Base-by-base conservation (phyloP, 352 stramenopile species). In the Pythium diclinum region DNA sequence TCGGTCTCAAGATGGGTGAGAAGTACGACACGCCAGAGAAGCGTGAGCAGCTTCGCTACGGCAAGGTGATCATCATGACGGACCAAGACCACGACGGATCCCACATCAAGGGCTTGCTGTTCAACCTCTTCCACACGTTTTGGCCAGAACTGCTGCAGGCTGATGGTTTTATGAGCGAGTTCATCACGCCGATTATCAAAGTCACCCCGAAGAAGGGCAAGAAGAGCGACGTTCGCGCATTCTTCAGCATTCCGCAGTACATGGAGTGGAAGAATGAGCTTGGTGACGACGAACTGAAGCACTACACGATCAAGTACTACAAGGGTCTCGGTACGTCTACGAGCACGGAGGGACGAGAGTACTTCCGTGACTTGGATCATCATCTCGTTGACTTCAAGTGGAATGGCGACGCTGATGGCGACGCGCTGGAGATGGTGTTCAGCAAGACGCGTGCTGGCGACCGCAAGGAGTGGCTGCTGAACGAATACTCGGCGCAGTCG, bases 161-260 rank as follows among this genome's bases (percentile, higher is more conserved):
- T 51, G 81, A 89, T 13, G 89, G 91, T 19, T 99, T 99, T 61
- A 77, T 99, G 10, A 93, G 98, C 67, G 96, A 99, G 65, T 99
- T 99, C 74, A 99, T 99, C 74, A 99, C 98, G 30, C 97, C 98
- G 14, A 98, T 99, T 69, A 96, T 99, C 60, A 99, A 99, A 74
- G 95, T 89, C 23, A 89, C 76, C 23, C 74, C 91, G 32, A 88
- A 83, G 34, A 88, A 96, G 69, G 84, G 90, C 19, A 87, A 92
- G 30, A 77, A 82, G 56, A 74, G 68, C 30, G 63, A 88, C 34
- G 74, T 76, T 2, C 69, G 78, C n/a, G 93, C 88, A 1, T 99
- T 99, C 74, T 99, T 98, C 72, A 99, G 94, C 23, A 67, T 99
- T 14, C 96, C 96, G 6, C 89, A 99, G 74, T 99, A 99, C 74